Base-by-base conservation (phyloP, 345 rosid species). In the Hibiscus trionum region DNA sequence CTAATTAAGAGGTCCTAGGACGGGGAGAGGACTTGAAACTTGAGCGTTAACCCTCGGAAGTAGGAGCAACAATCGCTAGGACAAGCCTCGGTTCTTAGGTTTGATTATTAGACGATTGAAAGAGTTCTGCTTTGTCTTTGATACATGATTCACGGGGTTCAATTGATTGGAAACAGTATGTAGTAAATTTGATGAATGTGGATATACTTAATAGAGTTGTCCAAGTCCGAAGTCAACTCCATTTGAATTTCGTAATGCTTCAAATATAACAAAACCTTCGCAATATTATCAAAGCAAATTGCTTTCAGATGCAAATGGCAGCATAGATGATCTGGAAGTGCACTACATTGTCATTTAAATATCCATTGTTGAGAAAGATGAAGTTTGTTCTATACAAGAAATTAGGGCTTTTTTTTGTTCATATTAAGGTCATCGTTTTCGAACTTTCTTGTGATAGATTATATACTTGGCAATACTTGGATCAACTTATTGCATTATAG, bases 391-490 rank as follows among this genome's bases (percentile, higher is more conserved):
- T 60, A 27, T 14, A 29, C 64, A 60, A 60, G 12, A 11, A 33
- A 16, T 3, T 15, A n/a, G 8, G 15, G 27, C 15, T 10, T 2
- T 42, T 42, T 24, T 24, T 27, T 12, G 16, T 26, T 21, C 15
- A 10, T 67, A 15, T 49, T 26, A 15, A 16, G 71, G 26, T 31
- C 15, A 16, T 26, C 29, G 33, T 56, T 55, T 69, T 39, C 16
- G 27, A 11, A 16, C n/a, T 71, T 75, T 66, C 42, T 53, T 37
- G 15, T 76, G 81, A 84, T 88, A 91, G 97, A 71, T 88, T 26
- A 69, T 91, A 69, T 91, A 94, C 81, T 53, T 91, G 79, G 87
- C 84, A 39, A 88, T 94, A 66, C 70, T 88, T 0, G 97, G 96
- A 79, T 83, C 80, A 55, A 83, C 83, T 49, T 92, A 88, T 81